Evolutionary conservation across 1,284 basidiomycete genomes (phyloP).

Genomic region (Xanthoconium separans): DNA sequence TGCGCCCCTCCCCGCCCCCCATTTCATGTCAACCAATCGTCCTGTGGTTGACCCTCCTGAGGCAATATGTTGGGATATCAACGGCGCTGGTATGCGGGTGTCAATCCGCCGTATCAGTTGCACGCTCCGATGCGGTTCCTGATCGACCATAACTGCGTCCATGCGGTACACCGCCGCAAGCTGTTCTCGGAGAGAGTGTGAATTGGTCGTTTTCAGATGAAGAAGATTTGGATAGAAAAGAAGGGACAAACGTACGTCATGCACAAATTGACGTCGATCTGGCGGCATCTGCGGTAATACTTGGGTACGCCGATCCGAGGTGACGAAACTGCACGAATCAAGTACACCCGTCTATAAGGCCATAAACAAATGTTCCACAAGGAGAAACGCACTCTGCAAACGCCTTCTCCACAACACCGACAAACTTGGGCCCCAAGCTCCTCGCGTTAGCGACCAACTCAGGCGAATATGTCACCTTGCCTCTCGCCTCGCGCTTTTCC

Average conservation of each 20-base stretch:
- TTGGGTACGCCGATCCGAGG: constrained; percentile 65
- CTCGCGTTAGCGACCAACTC: constrained; percentile 63
- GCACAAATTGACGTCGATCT: constrained; percentile 77
- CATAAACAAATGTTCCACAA: not conserved
- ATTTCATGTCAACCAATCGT: constrained; percentile 56
- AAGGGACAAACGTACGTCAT: constrained; percentile 48
- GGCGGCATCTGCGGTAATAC: constrained; percentile 82
- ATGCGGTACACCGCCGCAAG: constrained; percentile 79
- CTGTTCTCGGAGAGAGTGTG: constrained; percentile 28
- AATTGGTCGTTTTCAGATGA: not conserved
- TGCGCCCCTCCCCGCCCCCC: constrained; percentile 5
- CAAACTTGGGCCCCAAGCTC: constrained; percentile 50
- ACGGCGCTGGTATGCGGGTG: constrained; percentile 70
- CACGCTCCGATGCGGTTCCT: constrained; percentile 79
- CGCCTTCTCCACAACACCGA: constrained; percentile 72
- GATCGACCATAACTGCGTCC: constrained; percentile 80
- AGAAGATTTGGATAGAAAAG: too few relatives aligned
- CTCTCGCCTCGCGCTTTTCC: constrained; percentile 38
- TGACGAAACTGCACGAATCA: constrained; percentile 53
- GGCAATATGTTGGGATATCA: constrained; percentile 51
- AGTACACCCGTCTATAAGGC: not conserved
- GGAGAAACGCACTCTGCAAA: constrained; percentile 65
- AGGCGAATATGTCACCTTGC: constrained; percentile 53
- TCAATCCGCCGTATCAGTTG: constrained; percentile 80
- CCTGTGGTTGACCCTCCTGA: constrained; percentile 38